Percentiles rank a stretch among this genome's conserved stretches.
Conservation (phyloP, 164 flowering plant genomes). For the Aristolochia californica region DNA sequence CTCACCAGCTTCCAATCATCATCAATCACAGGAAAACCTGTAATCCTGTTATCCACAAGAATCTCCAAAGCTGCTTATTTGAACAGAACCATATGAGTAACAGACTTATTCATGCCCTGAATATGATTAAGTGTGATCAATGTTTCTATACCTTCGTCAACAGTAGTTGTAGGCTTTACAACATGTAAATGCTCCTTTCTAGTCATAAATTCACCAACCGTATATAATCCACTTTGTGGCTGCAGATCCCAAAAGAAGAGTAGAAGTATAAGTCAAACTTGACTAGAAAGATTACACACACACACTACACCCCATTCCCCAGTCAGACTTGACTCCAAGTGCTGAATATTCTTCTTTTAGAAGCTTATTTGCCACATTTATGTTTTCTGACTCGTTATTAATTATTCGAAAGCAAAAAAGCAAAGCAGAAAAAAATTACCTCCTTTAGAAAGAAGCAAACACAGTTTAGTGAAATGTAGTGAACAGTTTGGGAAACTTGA, state of each 20-base stretch:
- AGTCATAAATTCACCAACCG: slow-evolving; percentile 96
- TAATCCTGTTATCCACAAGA: slow-evolving; percentile 78
- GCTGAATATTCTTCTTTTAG: no score
- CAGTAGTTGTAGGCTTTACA: slow-evolving; percentile 77
- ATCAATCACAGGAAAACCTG: slow-evolving; percentile 93
- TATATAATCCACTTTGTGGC: slow-evolving; percentile 54
- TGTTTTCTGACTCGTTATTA: no score
- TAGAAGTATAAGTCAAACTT: background rate
- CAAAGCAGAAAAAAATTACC: no score
- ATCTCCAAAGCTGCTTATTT: slow-evolving; percentile 54
- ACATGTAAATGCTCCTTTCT: slow-evolving; percentile 60
- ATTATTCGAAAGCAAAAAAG: no score
- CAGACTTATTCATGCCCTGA: background rate
- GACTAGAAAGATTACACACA: no score
- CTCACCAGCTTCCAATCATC: slow-evolving; percentile 88
- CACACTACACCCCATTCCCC: no score
- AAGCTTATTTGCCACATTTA: no score
- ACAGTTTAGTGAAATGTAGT: no score
- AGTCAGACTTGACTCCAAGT: no score
- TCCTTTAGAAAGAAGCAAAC: no score
- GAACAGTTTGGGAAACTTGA: no score
- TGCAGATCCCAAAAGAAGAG: slow-evolving; percentile 20
- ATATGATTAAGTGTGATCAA: background rate
- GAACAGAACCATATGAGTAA: slow-evolving; percentile 9
- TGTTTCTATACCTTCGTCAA: slow-evolving; percentile 65